A percentile compares a stretch with the other conserved stretches of the same genome.
These are phyloP conservation scores for Didymella pomorum DNA, from an alignment of 2,329 filamentous ascomycete species.

Conservation along the genomic window DNA sequence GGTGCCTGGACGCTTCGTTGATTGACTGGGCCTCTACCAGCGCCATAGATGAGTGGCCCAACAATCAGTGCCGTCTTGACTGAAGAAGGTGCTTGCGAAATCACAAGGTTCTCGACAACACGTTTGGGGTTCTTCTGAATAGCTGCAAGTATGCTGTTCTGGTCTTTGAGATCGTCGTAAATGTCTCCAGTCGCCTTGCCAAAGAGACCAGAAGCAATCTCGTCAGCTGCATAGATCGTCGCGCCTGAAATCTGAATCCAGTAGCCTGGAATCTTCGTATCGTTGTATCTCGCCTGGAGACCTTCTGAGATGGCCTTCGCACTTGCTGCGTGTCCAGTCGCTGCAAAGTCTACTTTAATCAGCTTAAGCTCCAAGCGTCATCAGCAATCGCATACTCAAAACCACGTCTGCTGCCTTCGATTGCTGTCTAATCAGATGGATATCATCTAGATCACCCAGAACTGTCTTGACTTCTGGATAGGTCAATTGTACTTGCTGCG, in stretches of 20 bases:
- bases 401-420: slow-evolving; percentile 21
- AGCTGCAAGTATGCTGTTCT: slow-evolving; percentile 11
- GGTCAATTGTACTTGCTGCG: slow-evolving; percentile 14
- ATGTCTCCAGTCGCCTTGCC: slow-evolving; percentile 13
- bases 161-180: slow-evolving; percentile 22
- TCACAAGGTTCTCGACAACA: slow-evolving; percentile 27
- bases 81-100: slow-evolving; percentile 17
- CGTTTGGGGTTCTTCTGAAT: slow-evolving; percentile 23
- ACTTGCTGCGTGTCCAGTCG: slow-evolving; percentile 21
- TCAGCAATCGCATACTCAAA: slow-evolving; percentile 6
- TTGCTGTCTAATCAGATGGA: slow-evolving; percentile 10
- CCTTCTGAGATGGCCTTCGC: slow-evolving; percentile 23
- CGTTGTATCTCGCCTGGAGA: slow-evolving; percentile 12
- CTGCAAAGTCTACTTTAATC: slow-evolving; percentile 18
- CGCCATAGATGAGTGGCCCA: slow-evolving; percentile 68
- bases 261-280: slow-evolving; percentile 10
- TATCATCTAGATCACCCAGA: slow-evolving; percentile 20
- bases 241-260: slow-evolving; percentile 27
- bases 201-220: slow-evolving; percentile 17
- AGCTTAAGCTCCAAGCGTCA: background rate
- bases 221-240: slow-evolving; percentile 17
- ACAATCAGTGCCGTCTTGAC: slow-evolving; percentile 59
- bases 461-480: slow-evolving; percentile 16
- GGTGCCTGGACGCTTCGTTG: slow-evolving; percentile 64
- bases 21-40: slow-evolving; percentile 63